phyloP scores from a whole-genome alignment of 1,284 basidiomycete species.

The Rhodotorula sp. region DNA sequence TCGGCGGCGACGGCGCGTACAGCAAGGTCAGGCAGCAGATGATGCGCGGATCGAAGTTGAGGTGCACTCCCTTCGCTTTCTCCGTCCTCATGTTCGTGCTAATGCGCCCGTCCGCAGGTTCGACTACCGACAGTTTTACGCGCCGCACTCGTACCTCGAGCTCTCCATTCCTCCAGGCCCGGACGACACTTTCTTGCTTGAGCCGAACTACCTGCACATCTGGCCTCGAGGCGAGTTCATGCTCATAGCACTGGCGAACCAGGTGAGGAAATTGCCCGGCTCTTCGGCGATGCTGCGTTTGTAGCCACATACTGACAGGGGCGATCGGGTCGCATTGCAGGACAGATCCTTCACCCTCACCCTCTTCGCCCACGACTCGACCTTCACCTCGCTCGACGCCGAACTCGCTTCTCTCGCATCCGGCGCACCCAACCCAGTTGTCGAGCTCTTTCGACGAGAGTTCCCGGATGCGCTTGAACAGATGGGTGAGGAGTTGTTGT shows the following conservation, averaged over 20 bases:
- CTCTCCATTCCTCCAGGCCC: conserved; percentile 85
- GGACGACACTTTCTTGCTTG: conserved; percentile 71
- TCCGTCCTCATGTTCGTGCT: not conserved
- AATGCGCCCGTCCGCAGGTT: conserved; percentile 72
- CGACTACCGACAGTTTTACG: conserved; percentile 91
- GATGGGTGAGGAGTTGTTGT: conserved; percentile 74
- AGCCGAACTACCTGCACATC: conserved; percentile 95
- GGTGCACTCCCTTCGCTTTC: conserved; percentile 14
- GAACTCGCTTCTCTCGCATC: conserved; percentile 3
- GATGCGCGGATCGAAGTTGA: conserved; percentile 28
- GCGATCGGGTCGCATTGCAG: conserved; percentile 50
- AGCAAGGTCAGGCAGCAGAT: conserved; percentile 34
- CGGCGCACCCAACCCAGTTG: conserved; percentile 17
- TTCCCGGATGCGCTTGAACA: conserved; percentile 83
- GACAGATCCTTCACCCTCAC: conserved; percentile 75
- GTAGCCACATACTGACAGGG: not conserved
- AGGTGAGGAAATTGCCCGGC: conserved; percentile 56
- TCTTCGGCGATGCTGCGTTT: conserved; percentile 27
- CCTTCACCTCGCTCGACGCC: conserved; percentile 59
- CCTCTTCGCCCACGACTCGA: conserved; percentile 79
- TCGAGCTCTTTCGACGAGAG: conserved; percentile 72
- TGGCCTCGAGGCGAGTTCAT: conserved; percentile 99
- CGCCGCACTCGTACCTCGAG: conserved; percentile 93
- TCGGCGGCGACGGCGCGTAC: conserved; percentile 57
- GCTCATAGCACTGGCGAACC: conserved; percentile 96